Evolutionary conservation across 1,284 basidiomycete genomes (phyloP).

Genomic region (Sporisorium sorghi): DNA sequence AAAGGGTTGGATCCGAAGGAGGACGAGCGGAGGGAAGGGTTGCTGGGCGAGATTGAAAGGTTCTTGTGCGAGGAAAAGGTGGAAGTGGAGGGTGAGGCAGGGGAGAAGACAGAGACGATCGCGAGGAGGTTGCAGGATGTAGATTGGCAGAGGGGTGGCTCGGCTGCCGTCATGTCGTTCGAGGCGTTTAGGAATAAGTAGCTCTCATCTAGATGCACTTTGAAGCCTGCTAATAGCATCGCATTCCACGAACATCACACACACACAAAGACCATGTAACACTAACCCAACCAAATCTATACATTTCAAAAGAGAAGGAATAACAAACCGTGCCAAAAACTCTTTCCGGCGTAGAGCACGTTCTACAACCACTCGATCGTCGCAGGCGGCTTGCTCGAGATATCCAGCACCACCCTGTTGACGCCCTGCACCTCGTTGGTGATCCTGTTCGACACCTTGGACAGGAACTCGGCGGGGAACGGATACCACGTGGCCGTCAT

Average conservation of each 20-base stretch:
- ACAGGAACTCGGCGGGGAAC: constrained; percentile 91
- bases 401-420: constrained; percentile 75
- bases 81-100: neutral
- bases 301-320: neutral
- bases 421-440: constrained; percentile 96
- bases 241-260: no score
- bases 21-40: constrained; percentile 12
- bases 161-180: constrained; percentile 40
- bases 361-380: constrained; percentile 71
- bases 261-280: neutral
- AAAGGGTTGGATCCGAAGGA: constrained; percentile 31
- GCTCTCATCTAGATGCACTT: no score
- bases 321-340: no score
- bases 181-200: constrained; percentile 29
- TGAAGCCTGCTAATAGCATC: no score
- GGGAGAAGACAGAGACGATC: constrained; percentile 5
- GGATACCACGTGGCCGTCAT: constrained; percentile 74
- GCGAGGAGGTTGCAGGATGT: constrained; percentile 34
- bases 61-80: constrained; percentile 14
- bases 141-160: constrained; percentile 42
- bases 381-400: constrained; percentile 96
- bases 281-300: constrained; percentile 7
- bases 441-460: constrained; percentile 93
- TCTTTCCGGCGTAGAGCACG: no score
- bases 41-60: constrained; percentile 25